phyloP scores from a whole-genome alignment of 2,329 filamentous ascomycete species.

The Fusarium cyanostomum region DNA sequence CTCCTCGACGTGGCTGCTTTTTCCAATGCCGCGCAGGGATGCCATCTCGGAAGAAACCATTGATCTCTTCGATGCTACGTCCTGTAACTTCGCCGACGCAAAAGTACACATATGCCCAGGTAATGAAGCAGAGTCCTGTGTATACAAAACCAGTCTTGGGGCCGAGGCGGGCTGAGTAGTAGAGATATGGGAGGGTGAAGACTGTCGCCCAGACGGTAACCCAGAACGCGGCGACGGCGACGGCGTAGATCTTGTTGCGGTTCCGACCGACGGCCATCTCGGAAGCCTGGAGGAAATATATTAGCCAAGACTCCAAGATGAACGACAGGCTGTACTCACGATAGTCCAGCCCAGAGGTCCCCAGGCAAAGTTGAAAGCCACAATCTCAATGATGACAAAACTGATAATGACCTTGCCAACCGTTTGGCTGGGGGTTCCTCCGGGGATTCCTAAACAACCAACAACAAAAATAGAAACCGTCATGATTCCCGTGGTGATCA shows the following conservation, averaged over 20 bases:
- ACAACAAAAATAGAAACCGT: constrained; percentile 53
- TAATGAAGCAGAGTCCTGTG: constrained; percentile 46
- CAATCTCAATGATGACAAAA: constrained; percentile 55
- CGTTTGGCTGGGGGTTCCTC: constrained; percentile 37
- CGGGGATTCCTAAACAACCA: constrained; percentile 52
- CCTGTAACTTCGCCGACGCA: constrained; percentile 47
- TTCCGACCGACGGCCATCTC: constrained; percentile 60
- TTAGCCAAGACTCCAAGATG: background rate
- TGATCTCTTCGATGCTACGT: constrained; percentile 44
- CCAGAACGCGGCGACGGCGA: constrained; percentile 56
- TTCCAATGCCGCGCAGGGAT: constrained; percentile 43
- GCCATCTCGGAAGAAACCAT: constrained; percentile 41
- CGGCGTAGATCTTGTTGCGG: constrained; percentile 45
- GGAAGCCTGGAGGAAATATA: constrained; percentile 42
- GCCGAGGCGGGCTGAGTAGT: constrained; percentile 51
- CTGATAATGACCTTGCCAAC: constrained; percentile 52
- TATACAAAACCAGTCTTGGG: constrained; percentile 53
- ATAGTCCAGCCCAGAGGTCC: constrained; percentile 53
- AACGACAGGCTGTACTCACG: constrained; percentile 17
- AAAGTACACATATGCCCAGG: constrained; percentile 50
- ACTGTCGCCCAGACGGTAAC: constrained; percentile 53
- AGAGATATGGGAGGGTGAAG: constrained; percentile 53
- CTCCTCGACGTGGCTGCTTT: constrained; percentile 28
- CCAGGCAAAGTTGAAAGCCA: constrained; percentile 56
- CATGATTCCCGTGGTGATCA: constrained; percentile 52